Percentiles rank a stretch among this genome's conserved stretches.
Evolutionary conservation across 176 grass and related monocot species (phyloP).

Genomic region (Eragrostis nindensis): DNA sequence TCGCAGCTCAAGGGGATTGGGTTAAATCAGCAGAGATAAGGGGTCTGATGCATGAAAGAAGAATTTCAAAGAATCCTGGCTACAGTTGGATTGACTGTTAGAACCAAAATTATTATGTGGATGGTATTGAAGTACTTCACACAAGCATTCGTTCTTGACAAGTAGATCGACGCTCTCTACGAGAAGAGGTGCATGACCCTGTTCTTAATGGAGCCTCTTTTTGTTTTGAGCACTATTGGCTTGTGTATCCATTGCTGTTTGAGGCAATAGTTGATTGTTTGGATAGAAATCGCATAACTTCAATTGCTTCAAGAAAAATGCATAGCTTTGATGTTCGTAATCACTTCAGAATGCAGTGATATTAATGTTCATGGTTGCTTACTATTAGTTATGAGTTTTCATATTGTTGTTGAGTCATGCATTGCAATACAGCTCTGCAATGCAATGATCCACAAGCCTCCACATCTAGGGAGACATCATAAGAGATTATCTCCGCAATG

Average conservation of each 20-base stretch:
- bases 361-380: slow-evolving; percentile 3
- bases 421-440: too few species aligned
- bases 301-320: too few species aligned
- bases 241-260: slow-evolving; percentile 2
- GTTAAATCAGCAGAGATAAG: slow-evolving; percentile 62
- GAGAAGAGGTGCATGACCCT: slow-evolving; percentile 67
- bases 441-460: too few species aligned
- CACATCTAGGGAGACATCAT: neutral
- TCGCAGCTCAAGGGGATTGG: slow-evolving; percentile 70
- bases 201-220: slow-evolving; percentile 13
- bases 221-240: neutral
- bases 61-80: slow-evolving; percentile 63
- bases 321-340: neutral
- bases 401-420: neutral
- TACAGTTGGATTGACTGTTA: slow-evolving; percentile 69
- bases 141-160: slow-evolving; percentile 47
- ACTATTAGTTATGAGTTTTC: neutral
- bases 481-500: neutral
- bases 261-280: neutral
- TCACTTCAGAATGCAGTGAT: neutral
- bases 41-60: slow-evolving; percentile 58
- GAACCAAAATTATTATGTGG: neutral
- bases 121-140: neutral
- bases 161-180: slow-evolving; percentile 64
- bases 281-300: neutral